These are phyloP conservation scores for Nymphaea thermarum DNA, from an alignment of 164 flowering plant species.

Conservation along the genomic window DNA sequence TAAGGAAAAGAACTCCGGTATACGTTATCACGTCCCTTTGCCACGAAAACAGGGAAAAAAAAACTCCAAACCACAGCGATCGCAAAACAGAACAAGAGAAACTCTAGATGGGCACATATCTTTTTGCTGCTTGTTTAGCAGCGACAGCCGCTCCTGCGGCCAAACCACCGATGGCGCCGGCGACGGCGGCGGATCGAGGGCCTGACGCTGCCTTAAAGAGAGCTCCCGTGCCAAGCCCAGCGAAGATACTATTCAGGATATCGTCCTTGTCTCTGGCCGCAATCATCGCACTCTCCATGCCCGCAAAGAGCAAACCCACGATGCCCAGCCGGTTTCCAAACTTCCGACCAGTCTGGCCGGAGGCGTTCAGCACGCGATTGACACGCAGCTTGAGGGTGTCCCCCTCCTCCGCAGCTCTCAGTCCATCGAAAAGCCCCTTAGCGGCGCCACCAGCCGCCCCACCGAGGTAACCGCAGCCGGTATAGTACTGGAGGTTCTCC, in stretches of 20 bases:
- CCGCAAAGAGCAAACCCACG: conserved; percentile 46
- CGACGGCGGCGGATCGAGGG: conserved; percentile 59
- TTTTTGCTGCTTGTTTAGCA: conserved; percentile 53
- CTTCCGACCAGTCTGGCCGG: conserved; percentile 31
- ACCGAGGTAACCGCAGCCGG: conserved; percentile 37
- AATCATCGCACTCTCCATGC: conserved; percentile 48
- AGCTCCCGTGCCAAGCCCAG: conserved; percentile 80
- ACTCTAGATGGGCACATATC: conserved; percentile 46
- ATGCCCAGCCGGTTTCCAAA: conserved; percentile 41
- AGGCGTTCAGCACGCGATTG: conserved; percentile 40
- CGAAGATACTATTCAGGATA: conserved; percentile 38
- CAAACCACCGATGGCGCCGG: conserved; percentile 68
- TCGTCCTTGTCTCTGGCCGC: conserved; percentile 46
- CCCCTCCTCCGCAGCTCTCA: conserved; percentile 33
- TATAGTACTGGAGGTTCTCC: conserved; percentile 40
- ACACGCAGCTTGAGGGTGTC: conserved; percentile 41
- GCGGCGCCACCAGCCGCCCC: conserved; percentile 36
- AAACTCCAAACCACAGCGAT: background rate
- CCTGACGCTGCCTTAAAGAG: conserved; percentile 59
- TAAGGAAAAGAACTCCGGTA: background rate
- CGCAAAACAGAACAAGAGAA: background rate
- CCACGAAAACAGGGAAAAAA: too few relatives aligned
- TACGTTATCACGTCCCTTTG: background rate
- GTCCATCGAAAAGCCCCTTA: conserved; percentile 32
- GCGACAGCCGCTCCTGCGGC: conserved; percentile 49